These are phyloP conservation scores for Simmondsia chinensis DNA, from an alignment of 148 eudicot species.

Conservation along the genomic window DNA sequence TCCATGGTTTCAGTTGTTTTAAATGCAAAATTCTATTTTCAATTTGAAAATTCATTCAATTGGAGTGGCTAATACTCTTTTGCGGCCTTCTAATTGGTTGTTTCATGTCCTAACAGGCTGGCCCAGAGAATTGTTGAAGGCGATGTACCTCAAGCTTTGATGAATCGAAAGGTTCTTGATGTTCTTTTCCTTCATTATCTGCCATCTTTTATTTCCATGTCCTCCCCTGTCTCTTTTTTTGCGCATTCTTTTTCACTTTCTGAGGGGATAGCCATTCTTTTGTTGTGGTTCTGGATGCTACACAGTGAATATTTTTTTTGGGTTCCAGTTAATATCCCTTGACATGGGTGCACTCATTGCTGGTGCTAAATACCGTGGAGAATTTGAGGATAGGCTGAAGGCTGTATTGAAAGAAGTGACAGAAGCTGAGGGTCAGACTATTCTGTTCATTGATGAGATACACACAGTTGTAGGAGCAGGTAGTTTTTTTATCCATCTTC, in stretches of 20 bases:
- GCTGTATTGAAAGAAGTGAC: conserved; percentile 95
- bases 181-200: not conserved
- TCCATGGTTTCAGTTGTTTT: no score
- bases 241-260: not conserved
- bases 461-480: conserved; percentile 99
- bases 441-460: conserved; percentile 95
- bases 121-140: conserved; percentile 97
- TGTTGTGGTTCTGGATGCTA: not conserved
- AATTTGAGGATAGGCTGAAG: conserved; percentile 91
- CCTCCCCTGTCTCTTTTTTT: not conserved
- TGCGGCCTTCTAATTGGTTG: conserved; percentile 1
- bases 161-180: conserved; percentile 59
- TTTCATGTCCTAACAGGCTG: conserved; percentile 42
- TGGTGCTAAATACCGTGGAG: conserved; percentile 96
- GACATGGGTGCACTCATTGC: conserved; percentile 99
- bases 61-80: no score
- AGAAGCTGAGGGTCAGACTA: conserved; percentile 85
- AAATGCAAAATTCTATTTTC: no score
- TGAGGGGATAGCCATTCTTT: not conserved
- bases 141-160: conserved; percentile 95
- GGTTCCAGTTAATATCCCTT: conserved; percentile 74
- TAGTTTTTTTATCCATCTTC: conserved; percentile 12
- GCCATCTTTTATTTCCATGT: not conserved
- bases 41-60: no score
- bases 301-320: not conserved